These are phyloP conservation scores for Chalciporus chontae DNA, from an alignment of 768 basidiomycete species.

Conservation along the genomic window DNA sequence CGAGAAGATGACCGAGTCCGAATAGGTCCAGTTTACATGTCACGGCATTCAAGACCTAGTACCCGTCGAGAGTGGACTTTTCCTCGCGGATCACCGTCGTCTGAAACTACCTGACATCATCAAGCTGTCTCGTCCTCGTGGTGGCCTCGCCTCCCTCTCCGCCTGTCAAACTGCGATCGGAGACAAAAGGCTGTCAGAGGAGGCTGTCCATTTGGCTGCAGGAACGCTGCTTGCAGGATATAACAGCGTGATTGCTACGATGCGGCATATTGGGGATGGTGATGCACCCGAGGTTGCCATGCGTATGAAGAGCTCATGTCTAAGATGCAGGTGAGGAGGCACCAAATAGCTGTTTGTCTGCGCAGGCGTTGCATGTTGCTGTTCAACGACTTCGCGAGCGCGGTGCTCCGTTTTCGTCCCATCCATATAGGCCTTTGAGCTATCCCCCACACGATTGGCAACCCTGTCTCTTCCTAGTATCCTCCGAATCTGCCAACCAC, in stretches of 20 bases:
- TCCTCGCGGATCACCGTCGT: slow-evolving; percentile 4
- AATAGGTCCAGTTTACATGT: slow-evolving; percentile 30
- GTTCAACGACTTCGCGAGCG: slow-evolving; percentile 3
- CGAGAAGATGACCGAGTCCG: neutral
- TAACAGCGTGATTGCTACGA: slow-evolving; percentile 36
- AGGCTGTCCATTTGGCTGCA: slow-evolving; percentile 40
- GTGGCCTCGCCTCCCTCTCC: slow-evolving; percentile 40
- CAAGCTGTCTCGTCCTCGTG: slow-evolving; percentile 8
- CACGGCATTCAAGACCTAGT: slow-evolving; percentile 25
- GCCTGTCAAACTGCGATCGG: slow-evolving; percentile 44
- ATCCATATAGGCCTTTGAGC: slow-evolving; percentile 9
- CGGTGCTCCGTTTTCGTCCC: neutral
- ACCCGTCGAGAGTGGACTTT: slow-evolving; percentile 19
- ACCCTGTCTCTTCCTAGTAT: no score
- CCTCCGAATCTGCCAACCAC: no score
- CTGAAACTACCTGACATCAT: neutral
- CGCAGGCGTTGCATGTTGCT: neutral
- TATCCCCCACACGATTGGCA: no score
- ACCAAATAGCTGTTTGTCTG: slow-evolving; percentile 2
- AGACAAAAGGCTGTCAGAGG: slow-evolving; percentile 30
- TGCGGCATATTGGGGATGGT: slow-evolving; percentile 42
- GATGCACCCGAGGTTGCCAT: slow-evolving; percentile 33
- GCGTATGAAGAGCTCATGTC: slow-evolving; percentile 29
- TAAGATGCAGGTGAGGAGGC: neutral
- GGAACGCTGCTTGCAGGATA: slow-evolving; percentile 37